Evolutionary conservation across 257 asterid species (phyloP), one percentile per base, ranked within the genome.

Genomic region (Lithospermum erythrorhizon): DNA sequence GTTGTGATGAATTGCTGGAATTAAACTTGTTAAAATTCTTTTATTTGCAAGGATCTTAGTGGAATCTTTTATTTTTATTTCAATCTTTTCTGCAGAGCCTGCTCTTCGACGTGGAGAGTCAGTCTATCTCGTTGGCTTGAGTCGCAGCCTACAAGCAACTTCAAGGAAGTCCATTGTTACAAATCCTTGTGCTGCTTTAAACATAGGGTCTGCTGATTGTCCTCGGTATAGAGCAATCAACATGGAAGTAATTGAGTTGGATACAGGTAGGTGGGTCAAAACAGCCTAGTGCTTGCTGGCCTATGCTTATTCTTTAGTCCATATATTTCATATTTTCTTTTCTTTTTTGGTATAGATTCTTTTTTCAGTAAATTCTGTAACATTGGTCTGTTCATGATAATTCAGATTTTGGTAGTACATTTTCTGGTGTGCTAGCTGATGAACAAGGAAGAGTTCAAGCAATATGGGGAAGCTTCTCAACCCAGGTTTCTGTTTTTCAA

Each of bases 221-320:
- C 97, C 99, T 61, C 89, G 96, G 70, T 93, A 89, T 70, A 82
- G 97, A 73, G 99, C 99, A 58, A 93, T 81, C 67, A 93, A 93
- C 67, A 86, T 93, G 99, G 99, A 89, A 81, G 97, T 93, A 53
- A 89, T 89, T 65, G 99, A 89, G 77, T 87, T 93, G 48, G 99
- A 93, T 79, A 89, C 96, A 17, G 99, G 99, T 93, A 74, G 19
- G 47, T 74, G 30, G 20, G 2, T 56, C 9, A 8, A 5, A 22
- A 53, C 57, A 13, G 14, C 18, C 49, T 41, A 11, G 49, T 41
- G 49, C 17, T 53, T 53, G n/a, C 55, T 53, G 57, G 11, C 23
- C 14, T n/a, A 53, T 20, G 21, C 6, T 19, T 11, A 41, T 41
- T 41, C 49, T 13, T 41, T 41, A 41, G 15, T 41, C 49, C 49